Evolutionary conservation across 106 monocot genomes (phyloP).

Genomic region (Xerophyta viscosa): DNA sequence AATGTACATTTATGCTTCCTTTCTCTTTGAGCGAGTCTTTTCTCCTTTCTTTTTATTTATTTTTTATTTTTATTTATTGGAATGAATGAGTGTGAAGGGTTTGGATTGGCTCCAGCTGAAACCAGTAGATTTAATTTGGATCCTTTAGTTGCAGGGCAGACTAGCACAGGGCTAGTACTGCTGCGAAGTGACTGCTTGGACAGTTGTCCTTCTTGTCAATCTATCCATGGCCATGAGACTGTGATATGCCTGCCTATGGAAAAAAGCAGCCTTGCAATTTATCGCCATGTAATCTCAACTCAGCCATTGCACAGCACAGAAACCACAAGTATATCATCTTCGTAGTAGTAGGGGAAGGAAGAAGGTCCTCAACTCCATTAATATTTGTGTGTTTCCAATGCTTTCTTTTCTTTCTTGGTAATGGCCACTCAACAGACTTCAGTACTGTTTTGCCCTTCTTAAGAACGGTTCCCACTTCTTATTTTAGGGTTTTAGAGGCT

Average conservation of each 20-base stretch:
- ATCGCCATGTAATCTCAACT: slow-evolving; percentile 10
- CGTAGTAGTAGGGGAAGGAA: slow-evolving; percentile 5
- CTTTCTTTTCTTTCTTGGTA: not conserved
- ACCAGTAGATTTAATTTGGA: slow-evolving; percentile 18
- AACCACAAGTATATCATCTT: no score
- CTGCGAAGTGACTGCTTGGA: slow-evolving; percentile 48
- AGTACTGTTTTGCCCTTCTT: not conserved
- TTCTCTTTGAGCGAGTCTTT: slow-evolving; percentile 4
- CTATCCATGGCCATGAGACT: slow-evolving; percentile 22
- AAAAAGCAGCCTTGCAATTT: slow-evolving; percentile 17
- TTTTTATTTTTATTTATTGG: not conserved
- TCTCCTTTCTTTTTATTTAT: not conserved
- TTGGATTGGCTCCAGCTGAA: not conserved
- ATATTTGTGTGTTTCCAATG: slow-evolving; percentile 1
- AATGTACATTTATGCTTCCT: not conserved
- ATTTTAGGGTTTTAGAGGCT: slow-evolving; percentile 14
- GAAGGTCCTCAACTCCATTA: slow-evolving; percentile 8
- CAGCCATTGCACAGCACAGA: slow-evolving; percentile 2
- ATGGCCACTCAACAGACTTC: not conserved
- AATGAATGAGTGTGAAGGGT: not conserved
- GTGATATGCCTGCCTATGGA: no score
- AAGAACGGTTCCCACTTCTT: not conserved
- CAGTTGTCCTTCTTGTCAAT: slow-evolving; percentile 40
- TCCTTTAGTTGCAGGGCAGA: slow-evolving; percentile 14
- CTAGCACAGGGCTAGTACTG: slow-evolving; percentile 23